Evolutionary conservation across 441 rosid genomes (phyloP).

Genomic region (Pelargonium cotyledonis): DNA sequence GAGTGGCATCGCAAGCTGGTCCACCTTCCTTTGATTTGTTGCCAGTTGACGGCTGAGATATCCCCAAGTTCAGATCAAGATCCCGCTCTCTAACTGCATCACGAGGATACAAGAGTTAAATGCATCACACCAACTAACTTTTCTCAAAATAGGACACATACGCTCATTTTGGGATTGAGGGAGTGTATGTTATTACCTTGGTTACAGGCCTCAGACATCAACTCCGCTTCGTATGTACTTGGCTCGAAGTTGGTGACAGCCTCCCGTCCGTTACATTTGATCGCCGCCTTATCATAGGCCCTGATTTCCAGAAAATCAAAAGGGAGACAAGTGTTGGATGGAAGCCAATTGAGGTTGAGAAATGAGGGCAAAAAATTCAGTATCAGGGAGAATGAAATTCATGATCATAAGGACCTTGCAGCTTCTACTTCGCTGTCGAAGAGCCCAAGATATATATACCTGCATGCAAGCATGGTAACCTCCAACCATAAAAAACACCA

Average conservation of each 20-base stretch:
- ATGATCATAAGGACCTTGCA: conserved; percentile 50
- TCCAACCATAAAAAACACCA: conserved; percentile 41
- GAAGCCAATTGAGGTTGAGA: conserved; percentile 40
- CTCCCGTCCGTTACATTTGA: conserved; percentile 58
- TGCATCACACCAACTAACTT: not conserved
- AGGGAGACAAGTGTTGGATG: conserved; percentile 45
- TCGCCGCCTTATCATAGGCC: conserved; percentile 94
- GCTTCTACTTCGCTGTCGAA: not conserved
- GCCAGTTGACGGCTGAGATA: not conserved
- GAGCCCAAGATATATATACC: not conserved
- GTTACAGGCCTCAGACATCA: conserved; percentile 35
- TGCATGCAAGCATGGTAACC: conserved; percentile 59
- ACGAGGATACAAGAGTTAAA: not conserved
- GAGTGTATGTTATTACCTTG: too few species aligned
- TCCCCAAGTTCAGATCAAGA: not conserved
- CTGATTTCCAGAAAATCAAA: conserved; percentile 62
- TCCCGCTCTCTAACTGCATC: not conserved
- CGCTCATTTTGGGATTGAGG: not conserved
- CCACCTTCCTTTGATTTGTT: not conserved
- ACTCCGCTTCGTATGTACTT: conserved; percentile 56
- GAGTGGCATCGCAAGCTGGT: not conserved
- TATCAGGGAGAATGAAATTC: conserved; percentile 48
- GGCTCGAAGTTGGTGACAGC: conserved; percentile 69
- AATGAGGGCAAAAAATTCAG: conserved; percentile 43
- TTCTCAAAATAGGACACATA: not conserved